phyloP scores from a whole-genome alignment of 495 filamentous ascomycete species.

The Saxophila tyrrhenica region DNA sequence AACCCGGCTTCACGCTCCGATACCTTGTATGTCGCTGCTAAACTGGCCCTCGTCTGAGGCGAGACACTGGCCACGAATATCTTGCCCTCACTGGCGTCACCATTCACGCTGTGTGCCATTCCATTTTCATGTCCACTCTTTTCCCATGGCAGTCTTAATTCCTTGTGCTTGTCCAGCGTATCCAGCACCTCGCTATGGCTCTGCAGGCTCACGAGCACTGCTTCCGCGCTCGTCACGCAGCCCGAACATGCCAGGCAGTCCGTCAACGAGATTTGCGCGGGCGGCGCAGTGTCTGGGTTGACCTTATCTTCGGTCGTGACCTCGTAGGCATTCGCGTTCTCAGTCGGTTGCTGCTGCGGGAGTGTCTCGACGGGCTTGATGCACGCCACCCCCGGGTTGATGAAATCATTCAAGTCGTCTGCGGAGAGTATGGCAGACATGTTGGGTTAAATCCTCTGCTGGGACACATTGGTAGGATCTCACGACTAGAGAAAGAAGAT shows the following conservation, averaged over 20 bases:
- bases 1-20: conserved; percentile 60
- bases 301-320: conserved; percentile 83
- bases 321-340: conserved; percentile 58
- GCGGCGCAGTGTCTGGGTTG: conserved; percentile 37
- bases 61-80: conserved; percentile 85
- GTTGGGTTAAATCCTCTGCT: conserved; percentile 9
- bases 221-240: conserved; percentile 94
- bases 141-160: conserved; percentile 26
- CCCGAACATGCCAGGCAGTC: conserved; percentile 97
- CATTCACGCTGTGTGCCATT: neutral
- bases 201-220: conserved; percentile 83
- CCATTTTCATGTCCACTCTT: conserved; percentile 2
- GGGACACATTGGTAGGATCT: conserved; percentile 20
- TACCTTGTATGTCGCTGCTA: conserved; percentile 70
- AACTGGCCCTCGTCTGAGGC: conserved; percentile 74
- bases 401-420: conserved; percentile 97
- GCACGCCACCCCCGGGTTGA: conserved; percentile 90
- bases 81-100: conserved; percentile 31
- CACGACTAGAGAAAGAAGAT: too few relatives aligned
- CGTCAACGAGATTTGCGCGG: conserved; percentile 87
- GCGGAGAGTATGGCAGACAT: conserved; percentile 96
- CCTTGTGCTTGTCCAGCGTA: conserved; percentile 58
- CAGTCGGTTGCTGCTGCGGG: conserved; percentile 38
- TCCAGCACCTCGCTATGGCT: conserved; percentile 82
- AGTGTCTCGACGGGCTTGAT: conserved; percentile 95